These are phyloP conservation scores for Fraxinus cuspidata DNA, from an alignment of 257 asterid genomes.

Conservation along the genomic window DNA sequence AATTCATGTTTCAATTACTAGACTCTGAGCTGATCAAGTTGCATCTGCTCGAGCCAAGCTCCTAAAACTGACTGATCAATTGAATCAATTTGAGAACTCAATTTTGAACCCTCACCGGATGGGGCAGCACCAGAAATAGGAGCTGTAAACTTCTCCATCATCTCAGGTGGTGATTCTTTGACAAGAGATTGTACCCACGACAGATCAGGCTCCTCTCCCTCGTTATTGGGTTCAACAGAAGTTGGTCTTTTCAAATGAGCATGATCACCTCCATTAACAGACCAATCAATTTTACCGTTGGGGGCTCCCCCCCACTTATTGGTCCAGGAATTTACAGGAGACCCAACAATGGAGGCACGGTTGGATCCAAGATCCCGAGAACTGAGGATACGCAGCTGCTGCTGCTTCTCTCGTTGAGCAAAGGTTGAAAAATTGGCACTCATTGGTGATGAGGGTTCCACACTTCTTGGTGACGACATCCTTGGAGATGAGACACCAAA, in stretches of 20 bases:
- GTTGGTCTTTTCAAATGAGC: conserved; percentile 44
- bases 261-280: conserved; percentile 58
- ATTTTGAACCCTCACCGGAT: conserved; percentile 82
- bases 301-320: conserved; percentile 68
- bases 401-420: conserved; percentile 72
- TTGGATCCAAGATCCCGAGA: conserved; percentile 64
- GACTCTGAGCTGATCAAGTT: conserved; percentile 82
- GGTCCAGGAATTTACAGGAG: conserved; percentile 59
- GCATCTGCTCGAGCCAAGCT: conserved; percentile 97
- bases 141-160: conserved; percentile 60
- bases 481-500: conserved; percentile 75
- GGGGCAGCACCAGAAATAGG: conserved; percentile 53
- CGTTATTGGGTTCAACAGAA: conserved; percentile 38
- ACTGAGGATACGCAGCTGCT: conserved; percentile 62
- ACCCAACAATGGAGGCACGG: conserved; percentile 43
- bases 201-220: conserved; percentile 76
- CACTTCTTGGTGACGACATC: conserved; percentile 78
- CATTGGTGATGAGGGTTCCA: conserved; percentile 83
- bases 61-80: conserved; percentile 81
- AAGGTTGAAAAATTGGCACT: conserved; percentile 57
- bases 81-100: conserved; percentile 53
- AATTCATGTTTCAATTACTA: conserved; percentile 43
- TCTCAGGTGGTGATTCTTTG: conserved; percentile 93
- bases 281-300: conserved; percentile 68
- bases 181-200: conserved; percentile 98